phyloP scores from a whole-genome alignment of 1,284 basidiomycete genomes.

The Trichosporon inkin region DNA sequence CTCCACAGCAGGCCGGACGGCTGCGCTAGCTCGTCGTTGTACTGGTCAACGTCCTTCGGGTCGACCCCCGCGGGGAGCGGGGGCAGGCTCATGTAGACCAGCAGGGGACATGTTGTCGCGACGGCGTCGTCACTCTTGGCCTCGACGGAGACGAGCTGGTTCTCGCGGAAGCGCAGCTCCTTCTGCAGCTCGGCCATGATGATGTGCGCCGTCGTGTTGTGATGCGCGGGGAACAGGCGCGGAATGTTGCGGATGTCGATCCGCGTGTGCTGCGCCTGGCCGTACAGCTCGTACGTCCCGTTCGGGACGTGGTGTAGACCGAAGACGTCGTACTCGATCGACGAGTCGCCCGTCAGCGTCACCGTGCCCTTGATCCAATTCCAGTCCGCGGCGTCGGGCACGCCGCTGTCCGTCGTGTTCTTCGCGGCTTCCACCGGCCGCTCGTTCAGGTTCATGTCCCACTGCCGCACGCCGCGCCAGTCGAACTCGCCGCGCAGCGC shows the following conservation, averaged over 20 bases:
- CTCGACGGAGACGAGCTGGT: conserved; percentile 32
- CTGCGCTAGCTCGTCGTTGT: conserved; percentile 38
- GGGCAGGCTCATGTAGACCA: conserved; percentile 42
- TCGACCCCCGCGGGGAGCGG: conserved; percentile 34
- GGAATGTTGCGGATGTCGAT: conserved; percentile 61
- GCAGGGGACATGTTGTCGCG: conserved; percentile 37
- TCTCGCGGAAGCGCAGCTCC: conserved; percentile 35
- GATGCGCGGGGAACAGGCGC: conserved; percentile 49
- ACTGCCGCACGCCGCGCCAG: conserved; percentile 33
- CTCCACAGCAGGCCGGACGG: conserved; percentile 41
- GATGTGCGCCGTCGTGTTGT: conserved; percentile 60
- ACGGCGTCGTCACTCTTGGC: conserved; percentile 27
- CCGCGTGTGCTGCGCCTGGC: conserved; percentile 57
- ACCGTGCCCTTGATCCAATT: conserved; percentile 39
- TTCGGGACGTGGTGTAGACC: conserved; percentile 73
- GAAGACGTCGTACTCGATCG: conserved; percentile 38
- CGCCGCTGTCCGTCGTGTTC: not conserved
- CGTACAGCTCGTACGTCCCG: conserved; percentile 72
- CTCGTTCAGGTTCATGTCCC: conserved; percentile 47
- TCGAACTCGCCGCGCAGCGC: conserved; percentile 40
- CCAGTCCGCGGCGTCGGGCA: conserved; percentile 24
- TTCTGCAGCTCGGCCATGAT: conserved; percentile 62
- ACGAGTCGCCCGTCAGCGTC: conserved; percentile 19
- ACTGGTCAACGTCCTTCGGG: conserved; percentile 32
- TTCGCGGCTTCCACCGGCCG: conserved; percentile 11